These are phyloP conservation scores for Amanita rubescens DNA, from an alignment of 768 basidiomycete genomes.

Conservation along the genomic window DNA sequence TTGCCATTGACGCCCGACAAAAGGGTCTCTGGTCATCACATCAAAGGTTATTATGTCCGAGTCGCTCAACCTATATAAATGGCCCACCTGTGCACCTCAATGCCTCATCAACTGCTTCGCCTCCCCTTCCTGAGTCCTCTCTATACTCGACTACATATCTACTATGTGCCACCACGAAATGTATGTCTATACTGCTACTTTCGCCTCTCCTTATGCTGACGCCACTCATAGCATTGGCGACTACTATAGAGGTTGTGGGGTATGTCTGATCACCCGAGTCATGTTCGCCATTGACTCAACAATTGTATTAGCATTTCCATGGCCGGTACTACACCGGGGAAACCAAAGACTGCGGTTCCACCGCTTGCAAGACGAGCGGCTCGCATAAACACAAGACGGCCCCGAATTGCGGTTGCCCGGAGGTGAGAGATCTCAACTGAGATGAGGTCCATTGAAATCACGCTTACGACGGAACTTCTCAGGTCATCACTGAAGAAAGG, in stretches of 20 bases:
- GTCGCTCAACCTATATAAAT: background rate
- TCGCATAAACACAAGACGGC: conserved; percentile 38
- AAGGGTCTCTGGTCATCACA: background rate
- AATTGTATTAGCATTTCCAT: conserved; percentile 34
- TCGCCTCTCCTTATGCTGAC: background rate
- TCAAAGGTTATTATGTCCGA: conserved; percentile 2
- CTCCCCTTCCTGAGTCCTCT: background rate
- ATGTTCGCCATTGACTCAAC: conserved; percentile 2
- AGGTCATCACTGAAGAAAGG: conserved; percentile 36
- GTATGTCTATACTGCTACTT: conserved; percentile 14
- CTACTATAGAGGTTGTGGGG: conserved; percentile 44
- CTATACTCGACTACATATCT: conserved; percentile 1
- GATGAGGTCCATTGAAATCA: background rate
- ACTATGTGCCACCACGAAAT: conserved; percentile 33
- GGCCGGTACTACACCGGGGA: conserved; percentile 42
- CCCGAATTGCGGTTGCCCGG: conserved; percentile 32
- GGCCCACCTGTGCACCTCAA: background rate
- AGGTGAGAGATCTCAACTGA: conserved; percentile 21
- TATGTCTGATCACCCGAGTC: conserved; percentile 17
- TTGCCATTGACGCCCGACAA: conserved; percentile 1
- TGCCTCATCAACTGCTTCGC: background rate
- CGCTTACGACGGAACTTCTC: background rate
- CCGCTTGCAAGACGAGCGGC: conserved; percentile 31
- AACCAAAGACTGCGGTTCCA: conserved; percentile 30
- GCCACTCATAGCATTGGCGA: conserved; percentile 33